A percentile compares a stretch with the other conserved stretches of the same genome.
Conservation (phyloP, 2,329 filamentous ascomycete genomes). For the Alternaria dauci region DNA sequence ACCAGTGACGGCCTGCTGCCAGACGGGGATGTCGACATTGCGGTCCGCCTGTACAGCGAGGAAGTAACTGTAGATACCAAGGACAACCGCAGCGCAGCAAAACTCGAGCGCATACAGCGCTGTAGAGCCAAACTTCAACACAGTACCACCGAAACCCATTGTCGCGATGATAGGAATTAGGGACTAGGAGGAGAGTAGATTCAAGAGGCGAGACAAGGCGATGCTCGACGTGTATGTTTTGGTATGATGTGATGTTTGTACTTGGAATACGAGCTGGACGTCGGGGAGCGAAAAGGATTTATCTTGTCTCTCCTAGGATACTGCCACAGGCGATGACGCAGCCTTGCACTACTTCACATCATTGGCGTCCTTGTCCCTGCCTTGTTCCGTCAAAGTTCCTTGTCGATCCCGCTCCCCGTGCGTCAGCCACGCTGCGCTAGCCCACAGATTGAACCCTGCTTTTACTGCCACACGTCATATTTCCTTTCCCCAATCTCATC, state of each 20-base stretch:
- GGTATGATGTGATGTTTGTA: background rate
- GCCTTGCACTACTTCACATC: conserved; percentile 8
- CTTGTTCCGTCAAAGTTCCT: conserved; percentile 6
- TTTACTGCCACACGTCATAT: conserved; percentile 12
- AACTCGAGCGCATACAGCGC: conserved; percentile 78
- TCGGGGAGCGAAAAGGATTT: conserved; percentile 9
- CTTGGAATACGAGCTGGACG: background rate
- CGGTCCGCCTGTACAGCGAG: conserved; percentile 75
- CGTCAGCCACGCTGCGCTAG: conserved; percentile 9
- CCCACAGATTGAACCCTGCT: conserved; percentile 10
- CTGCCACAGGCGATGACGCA: conserved; percentile 18
- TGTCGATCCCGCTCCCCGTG: conserved; percentile 12
- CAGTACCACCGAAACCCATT: conserved; percentile 68
- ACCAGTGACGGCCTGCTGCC: conserved; percentile 73
- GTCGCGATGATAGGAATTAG: conserved; percentile 9
- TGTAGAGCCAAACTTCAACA: conserved; percentile 74
- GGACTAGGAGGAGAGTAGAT: background rate
- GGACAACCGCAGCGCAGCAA: conserved; percentile 73
- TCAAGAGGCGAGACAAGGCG: background rate
- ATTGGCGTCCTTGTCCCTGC: conserved; percentile 9
- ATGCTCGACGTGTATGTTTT: background rate
- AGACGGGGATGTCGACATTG: conserved; percentile 67
- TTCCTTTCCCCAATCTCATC: background rate
- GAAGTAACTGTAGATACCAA: conserved; percentile 84
- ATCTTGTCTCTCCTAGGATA: conserved; percentile 1